Evolutionary conservation across 2,329 filamentous ascomycete species (phyloP), one percentile per base, ranked within the genome.

Genomic region (Bipolaris bicolor): DNA sequence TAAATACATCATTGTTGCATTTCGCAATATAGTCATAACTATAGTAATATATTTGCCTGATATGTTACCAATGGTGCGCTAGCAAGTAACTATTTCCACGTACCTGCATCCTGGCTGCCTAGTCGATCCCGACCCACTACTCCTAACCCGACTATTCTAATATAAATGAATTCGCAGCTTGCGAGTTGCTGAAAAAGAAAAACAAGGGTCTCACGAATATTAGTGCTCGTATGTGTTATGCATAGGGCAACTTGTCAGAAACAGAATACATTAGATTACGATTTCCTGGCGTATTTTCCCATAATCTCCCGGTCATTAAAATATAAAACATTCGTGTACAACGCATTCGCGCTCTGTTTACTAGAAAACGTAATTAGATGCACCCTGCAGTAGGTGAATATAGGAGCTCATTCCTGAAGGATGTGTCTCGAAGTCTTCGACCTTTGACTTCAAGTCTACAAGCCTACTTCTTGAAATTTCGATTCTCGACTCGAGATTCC

Each of bases 401-500:
- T 7, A 16, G 9, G 15, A 39, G n/a, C 36, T 39, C n/a, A 9
- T 16, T 18, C 7, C n/a, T 18, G 3, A 39, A 7, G 16, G n/a
- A 9, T 16, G n/a, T 16, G 7, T 39, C 16, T 16, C 7, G 7
- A 39, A 39, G 36, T 16, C 36, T 18, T 16, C n/a, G 3, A 16
- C 7, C n/a, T 16, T 16, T 16, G 36, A 39, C 36, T 24, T 26
- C 13, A 9, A n/a, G 13, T 15, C 40, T 43, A 43, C 39, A 41
- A 5, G 20, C 72, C 72, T 16, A 74, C 61, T 52, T 76, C 74
- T 26, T 65, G 67, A 44, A 76, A 76, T 53, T 66, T 74, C 3
- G 71, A 74, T 52, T 75, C 73, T 1, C 74, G 64, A 16, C 52
- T 66, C 13, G 72, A 69, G 46, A 69, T 75, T n/a, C 70, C 67